phyloP scores from a whole-genome alignment of 2,329 filamentous ascomycete species.

The Penicillium olsonii region DNA sequence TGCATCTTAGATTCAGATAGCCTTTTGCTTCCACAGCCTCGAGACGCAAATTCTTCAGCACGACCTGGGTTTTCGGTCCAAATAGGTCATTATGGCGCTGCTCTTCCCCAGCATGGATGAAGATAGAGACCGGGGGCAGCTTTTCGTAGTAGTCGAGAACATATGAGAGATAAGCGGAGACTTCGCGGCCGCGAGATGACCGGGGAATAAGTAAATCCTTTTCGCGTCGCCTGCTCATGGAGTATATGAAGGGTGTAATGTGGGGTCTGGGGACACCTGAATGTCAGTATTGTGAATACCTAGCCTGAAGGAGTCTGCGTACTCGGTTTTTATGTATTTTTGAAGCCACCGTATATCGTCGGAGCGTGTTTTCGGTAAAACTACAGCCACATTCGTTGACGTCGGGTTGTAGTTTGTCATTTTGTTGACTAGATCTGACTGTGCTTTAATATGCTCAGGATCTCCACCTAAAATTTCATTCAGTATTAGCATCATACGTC shows the following conservation, averaged over 20 bases:
- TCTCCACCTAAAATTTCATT: too few species aligned
- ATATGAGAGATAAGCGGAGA: constrained; percentile 62
- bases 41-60: constrained; percentile 27
- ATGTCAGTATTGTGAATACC: background rate
- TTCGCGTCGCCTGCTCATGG: constrained; percentile 18
- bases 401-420: background rate
- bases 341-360: constrained; percentile 5
- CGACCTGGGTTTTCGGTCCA: constrained; percentile 20
- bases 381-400: background rate
- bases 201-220: constrained; percentile 11
- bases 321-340: background rate
- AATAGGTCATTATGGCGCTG: constrained; percentile 32
- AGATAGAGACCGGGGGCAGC: constrained; percentile 59
- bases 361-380: constrained; percentile 4
- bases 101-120: constrained; percentile 51
- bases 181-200: constrained; percentile 56
- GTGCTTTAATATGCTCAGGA: too few species aligned
- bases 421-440: background rate
- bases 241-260: constrained; percentile 23
- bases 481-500: too few species aligned
- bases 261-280: constrained; percentile 1
- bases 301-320: background rate
- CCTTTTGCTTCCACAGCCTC: constrained; percentile 33
- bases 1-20: constrained; percentile 40
- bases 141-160: constrained; percentile 62